Evolutionary conservation across 2,329 filamentous ascomycete genomes (phyloP).

Genomic region (Apiospora rasikravindrae): DNA sequence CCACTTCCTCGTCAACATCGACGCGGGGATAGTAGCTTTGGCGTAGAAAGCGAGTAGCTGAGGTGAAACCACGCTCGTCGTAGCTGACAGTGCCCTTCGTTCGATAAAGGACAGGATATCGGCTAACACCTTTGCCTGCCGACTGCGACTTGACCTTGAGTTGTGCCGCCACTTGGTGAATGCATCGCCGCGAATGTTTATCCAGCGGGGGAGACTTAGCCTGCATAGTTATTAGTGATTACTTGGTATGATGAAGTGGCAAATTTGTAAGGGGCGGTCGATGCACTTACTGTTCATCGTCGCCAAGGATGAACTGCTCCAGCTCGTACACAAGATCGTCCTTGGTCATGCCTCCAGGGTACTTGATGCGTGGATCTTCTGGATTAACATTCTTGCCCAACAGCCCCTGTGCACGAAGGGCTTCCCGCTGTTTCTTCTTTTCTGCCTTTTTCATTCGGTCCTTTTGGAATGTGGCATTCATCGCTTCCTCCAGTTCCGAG

Average conservation of each 20-base stretch:
- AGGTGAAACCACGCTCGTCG: constrained; percentile 58
- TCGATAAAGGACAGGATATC: constrained; percentile 80
- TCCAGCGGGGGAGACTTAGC: constrained; percentile 84
- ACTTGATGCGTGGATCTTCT: constrained; percentile 71
- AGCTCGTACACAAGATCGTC: constrained; percentile 76
- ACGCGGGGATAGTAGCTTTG: constrained; percentile 62
- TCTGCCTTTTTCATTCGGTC: constrained; percentile 74
- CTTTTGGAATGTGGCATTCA: constrained; percentile 67
- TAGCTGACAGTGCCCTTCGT: constrained; percentile 70
- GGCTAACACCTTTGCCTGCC: constrained; percentile 71
- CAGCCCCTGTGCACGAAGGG: constrained; percentile 68
- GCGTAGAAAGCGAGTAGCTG: constrained; percentile 48
- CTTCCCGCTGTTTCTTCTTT: constrained; percentile 73
- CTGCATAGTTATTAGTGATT: constrained; percentile 45
- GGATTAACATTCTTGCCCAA: constrained; percentile 63
- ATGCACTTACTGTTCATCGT: constrained; percentile 63
- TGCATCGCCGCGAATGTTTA: constrained; percentile 73
- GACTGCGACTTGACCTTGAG: constrained; percentile 87
- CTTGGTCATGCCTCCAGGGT: constrained; percentile 72
- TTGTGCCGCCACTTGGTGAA: constrained; percentile 79
- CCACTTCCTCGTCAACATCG: constrained; percentile 44
- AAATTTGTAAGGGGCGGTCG: background rate
- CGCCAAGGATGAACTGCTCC: constrained; percentile 68
- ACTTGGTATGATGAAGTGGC: constrained; percentile 12
- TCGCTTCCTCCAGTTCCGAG: constrained; percentile 66